Evolutionary conservation across 1,284 basidiomycete species (phyloP), one percentile per base, ranked within the genome.

Genomic region (Cutaneotrichosporon cavernicola): DNA sequence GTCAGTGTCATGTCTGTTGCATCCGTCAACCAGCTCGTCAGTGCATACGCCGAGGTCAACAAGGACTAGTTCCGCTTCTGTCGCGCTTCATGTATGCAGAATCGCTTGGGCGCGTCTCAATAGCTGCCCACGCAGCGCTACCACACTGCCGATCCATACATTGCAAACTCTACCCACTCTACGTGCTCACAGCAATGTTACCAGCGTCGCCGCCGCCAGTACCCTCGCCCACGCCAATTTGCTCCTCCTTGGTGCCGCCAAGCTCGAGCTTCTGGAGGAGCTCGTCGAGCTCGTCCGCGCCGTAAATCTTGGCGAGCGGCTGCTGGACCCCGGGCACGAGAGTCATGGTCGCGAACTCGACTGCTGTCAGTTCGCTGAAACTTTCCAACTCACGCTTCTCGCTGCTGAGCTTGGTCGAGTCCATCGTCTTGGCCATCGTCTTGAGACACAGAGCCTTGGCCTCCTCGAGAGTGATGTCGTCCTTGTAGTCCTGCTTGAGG

Each of bases 381-480:
- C 30, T 8, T 30, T 16, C 5, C 16, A 36, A 85, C 91, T 76
- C 69, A 96, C 94, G 83, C 81, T 96, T 97, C 82, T 97, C 94
- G 76, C 91, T 94, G 58, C 93, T 90, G 67, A 99, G 82, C 59
- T 92, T 95, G 34, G 96, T 98, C 69, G 92, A 94, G 78, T 99
- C 96, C 95, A 99, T 97, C 56, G 96, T 98, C 86, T 98, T 99
- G 85, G 93, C 95, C 89, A 99, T 92, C 60, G 94, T 91, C 82
- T 90, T 90, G 71, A 97, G 85, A 57, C 92, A 93, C 47, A 99
- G 84, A 31, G 86, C 88, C 74, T 96, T 90, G n/a, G 94, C 95
- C 62, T 94, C 92, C 74, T 94, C 90, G 49, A 97, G 85, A 18
- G 85, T 83, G 65, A 98, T 89, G 66, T 94, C 92, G 71, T 98